These are phyloP conservation scores for Metschnikowia borealis DNA, from an alignment of 805 yeast species.

Conservation along the genomic window DNA sequence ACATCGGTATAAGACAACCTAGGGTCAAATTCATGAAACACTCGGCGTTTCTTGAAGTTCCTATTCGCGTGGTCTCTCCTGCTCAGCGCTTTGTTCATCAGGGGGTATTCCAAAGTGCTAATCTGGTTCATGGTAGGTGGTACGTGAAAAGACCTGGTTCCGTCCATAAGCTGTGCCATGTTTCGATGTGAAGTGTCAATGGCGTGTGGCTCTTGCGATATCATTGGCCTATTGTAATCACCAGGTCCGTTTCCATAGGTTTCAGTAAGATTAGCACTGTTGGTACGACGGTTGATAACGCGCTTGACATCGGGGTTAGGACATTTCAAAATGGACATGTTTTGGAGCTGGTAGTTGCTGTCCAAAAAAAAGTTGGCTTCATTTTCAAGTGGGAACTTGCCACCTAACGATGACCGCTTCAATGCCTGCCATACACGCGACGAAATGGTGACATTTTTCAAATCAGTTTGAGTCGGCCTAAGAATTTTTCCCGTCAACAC, in stretches of 20 bases:
- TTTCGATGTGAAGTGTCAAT: not conserved
- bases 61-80: too few relatives aligned
- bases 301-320: not conserved
- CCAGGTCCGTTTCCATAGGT: not conserved
- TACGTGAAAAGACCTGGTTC: not conserved
- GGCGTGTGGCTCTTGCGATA: not conserved
- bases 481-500: conserved; percentile 54
- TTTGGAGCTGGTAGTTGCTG: conserved; percentile 39
- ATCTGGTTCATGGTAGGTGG: not conserved
- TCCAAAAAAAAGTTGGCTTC: conserved; percentile 49
- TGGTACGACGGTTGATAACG: not conserved
- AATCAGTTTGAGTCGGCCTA: conserved; percentile 54
- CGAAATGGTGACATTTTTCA: conserved; percentile 48
- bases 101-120: not conserved
- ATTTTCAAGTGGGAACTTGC: conserved; percentile 46
- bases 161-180: not conserved
- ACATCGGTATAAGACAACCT: not conserved
- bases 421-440: conserved; percentile 51
- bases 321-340: conserved; percentile 21
- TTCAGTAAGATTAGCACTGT: not conserved
- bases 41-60: not conserved
- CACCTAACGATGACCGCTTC: conserved; percentile 57
- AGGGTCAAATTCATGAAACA: not conserved
- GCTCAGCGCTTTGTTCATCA: not conserved
- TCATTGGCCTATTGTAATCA: not conserved